These are phyloP conservation scores for Acacia acuminata DNA, from an alignment of 306 rosid genomes.

Conservation along the genomic window DNA sequence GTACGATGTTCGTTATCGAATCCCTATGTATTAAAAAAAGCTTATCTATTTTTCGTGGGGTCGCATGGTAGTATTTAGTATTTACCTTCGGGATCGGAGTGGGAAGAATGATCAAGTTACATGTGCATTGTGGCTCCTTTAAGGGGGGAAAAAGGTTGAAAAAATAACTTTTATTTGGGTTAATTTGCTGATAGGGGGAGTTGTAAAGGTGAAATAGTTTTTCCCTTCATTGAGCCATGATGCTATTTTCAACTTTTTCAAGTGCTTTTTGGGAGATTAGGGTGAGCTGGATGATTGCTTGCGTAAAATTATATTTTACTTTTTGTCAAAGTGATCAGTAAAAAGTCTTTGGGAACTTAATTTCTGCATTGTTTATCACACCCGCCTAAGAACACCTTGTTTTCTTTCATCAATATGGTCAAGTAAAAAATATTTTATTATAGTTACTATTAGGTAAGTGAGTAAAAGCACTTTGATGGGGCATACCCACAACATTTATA, in stretches of 20 bases:
- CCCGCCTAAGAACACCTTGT: conserved; percentile 5
- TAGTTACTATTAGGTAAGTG: not conserved
- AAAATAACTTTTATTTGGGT: conserved; percentile 27
- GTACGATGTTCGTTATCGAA: conserved; percentile 33
- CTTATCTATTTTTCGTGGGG: conserved; percentile 23
- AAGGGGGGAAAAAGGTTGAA: not conserved
- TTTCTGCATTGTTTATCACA: not conserved
- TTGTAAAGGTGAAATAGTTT: conserved; percentile 29
- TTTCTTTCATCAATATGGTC: not conserved
- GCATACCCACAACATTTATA: conserved; percentile 9
- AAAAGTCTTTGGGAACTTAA: not conserved
- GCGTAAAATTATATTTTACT: conserved; percentile 3
- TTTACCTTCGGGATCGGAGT: conserved; percentile 29
- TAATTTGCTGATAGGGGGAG: conserved; percentile 1
- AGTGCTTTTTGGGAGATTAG: conserved; percentile 11
- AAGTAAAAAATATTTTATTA: not conserved
- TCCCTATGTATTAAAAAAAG: conserved; percentile 39
- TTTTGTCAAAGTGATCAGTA: not conserved
- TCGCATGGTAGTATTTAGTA: not conserved
- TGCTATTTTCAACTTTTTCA: conserved; percentile 16
- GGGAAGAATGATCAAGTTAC: conserved; percentile 28
- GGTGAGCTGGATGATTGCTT: conserved; percentile 30
- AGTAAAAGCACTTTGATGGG: not conserved
- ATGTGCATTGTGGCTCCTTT: conserved; percentile 1
- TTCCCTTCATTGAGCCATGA: conserved; percentile 13